These are phyloP conservation scores for Backusella parvicylindrica DNA, from an alignment of 192 early-diverging fungal species.

Conservation along the genomic window DNA sequence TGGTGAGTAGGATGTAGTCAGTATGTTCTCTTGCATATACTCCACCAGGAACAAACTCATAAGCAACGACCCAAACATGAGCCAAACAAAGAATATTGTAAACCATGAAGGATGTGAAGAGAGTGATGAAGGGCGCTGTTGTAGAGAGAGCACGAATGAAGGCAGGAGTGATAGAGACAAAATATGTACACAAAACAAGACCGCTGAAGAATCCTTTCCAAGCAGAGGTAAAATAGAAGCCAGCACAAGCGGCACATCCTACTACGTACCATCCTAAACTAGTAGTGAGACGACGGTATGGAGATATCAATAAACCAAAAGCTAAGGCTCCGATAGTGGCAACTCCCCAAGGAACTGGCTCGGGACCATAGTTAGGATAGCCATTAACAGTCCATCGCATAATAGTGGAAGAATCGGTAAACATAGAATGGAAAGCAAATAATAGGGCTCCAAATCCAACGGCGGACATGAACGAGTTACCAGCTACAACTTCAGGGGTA, in stretches of 20 bases:
- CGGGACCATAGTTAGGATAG: slow-evolving; percentile 71
- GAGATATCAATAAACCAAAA: slow-evolving; percentile 50
- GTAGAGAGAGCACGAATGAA: slow-evolving; percentile 53
- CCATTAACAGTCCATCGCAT: slow-evolving; percentile 73
- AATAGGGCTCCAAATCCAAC: slow-evolving; percentile 61
- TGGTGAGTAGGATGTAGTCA: slow-evolving; percentile 58
- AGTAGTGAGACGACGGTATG: slow-evolving; percentile 40
- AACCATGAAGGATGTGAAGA: slow-evolving; percentile 54
- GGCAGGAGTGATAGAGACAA: slow-evolving; percentile 55
- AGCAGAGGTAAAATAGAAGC: slow-evolving; percentile 53
- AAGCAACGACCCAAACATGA: slow-evolving; percentile 80
- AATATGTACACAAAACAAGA: slow-evolving; percentile 56
- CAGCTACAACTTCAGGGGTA: not conserved
- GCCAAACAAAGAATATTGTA: slow-evolving; percentile 72
- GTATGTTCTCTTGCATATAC: slow-evolving; percentile 71
- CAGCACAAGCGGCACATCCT: slow-evolving; percentile 49
- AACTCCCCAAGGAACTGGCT: slow-evolving; percentile 69
- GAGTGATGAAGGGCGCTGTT: slow-evolving; percentile 63
- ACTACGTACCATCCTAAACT: slow-evolving; percentile 57
- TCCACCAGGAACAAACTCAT: slow-evolving; percentile 81
- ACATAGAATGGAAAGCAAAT: slow-evolving; percentile 76
- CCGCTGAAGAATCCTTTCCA: slow-evolving; percentile 65
- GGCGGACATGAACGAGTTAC: slow-evolving; percentile 49
- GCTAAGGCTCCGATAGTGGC: slow-evolving; percentile 58
- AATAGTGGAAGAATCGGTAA: slow-evolving; percentile 69